A percentile compares a stretch with the other conserved stretches of the same genome.
Conservation (phyloP, 1,284 basidiomycete genomes). For the Ganoderma boninense region DNA sequence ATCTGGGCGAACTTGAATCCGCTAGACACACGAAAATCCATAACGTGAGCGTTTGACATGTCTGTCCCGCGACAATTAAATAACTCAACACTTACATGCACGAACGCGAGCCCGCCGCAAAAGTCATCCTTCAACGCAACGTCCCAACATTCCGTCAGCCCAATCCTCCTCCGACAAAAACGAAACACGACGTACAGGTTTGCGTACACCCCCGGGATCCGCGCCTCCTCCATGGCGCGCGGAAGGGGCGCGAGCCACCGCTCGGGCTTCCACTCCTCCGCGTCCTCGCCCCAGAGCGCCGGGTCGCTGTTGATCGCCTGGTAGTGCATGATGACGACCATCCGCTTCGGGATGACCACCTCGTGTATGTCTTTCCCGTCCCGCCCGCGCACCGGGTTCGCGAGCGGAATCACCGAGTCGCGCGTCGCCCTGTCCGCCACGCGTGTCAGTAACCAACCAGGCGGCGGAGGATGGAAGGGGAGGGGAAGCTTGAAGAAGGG, state of each 20-base stretch:
- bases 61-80: no score
- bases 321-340: not conserved
- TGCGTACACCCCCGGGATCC: slow-evolving; percentile 12
- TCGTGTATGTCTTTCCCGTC: slow-evolving; percentile 6
- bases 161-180: not conserved
- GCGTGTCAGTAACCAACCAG: not conserved
- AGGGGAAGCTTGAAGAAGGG: not conserved
- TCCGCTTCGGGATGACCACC: not conserved
- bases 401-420: slow-evolving; percentile 10
- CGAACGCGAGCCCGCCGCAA: slow-evolving; percentile 1
- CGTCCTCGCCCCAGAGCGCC: slow-evolving; percentile 9
- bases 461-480: not conserved
- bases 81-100: slow-evolving; percentile 2
- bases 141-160: not conserved
- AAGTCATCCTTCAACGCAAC: not conserved
- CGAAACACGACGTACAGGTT: not conserved
- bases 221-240: slow-evolving; percentile 2
- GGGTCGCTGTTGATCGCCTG: slow-evolving; percentile 6
- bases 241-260: slow-evolving; percentile 15
- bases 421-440: not conserved
- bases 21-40: not conserved
- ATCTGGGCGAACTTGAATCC: slow-evolving; percentile 12
- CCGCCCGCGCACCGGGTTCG: slow-evolving; percentile 2
- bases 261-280: slow-evolving; percentile 14
- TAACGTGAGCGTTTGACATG: not conserved